Evolutionary conservation across 768 basidiomycete genomes (phyloP), one percentile per base, ranked within the genome.

Genomic region (Pulveroboletus sp.): DNA sequence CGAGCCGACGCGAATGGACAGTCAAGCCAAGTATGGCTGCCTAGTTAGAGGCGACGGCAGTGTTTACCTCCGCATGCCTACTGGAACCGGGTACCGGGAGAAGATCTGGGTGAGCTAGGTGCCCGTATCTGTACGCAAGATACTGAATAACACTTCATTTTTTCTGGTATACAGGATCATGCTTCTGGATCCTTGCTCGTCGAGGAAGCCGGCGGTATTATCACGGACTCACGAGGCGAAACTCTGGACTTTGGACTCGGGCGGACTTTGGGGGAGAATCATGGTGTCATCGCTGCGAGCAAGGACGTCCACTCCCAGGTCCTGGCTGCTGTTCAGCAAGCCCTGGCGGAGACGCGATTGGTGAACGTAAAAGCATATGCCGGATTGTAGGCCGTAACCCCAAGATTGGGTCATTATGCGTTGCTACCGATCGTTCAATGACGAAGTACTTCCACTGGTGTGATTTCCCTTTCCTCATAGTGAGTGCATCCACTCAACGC

Each of bases 21-120:
- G 87, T 64, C 94, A 97, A 67, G 93, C 93, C 2, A 99, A 98
- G 70, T 98, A 98, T 58, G 82, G 86, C 28, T 83, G 84, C 61
- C 79, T 98, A 13, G 82, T 84, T 5, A 73, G 94, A 37, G 93
- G 94, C 0, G 88, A 95, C 48, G 93, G 93, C 1, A 84, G 83
- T 1, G 79, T 81, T 32, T 95, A 93, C 64, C 71, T 92, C 38
- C 76, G 89, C 8, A 84, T 91, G 77, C 90, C 90, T 0, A 83
- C 83, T 1, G 82, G 82, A 6, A 72, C 79, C 1, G 87, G 84
- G 2, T 97, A 98, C 66, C 67, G 72, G 53, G 95, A 97, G 68
- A 97, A 97, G 72, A 94, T 98, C n/a, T 99, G 95, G 94, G 89
- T 87, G 53, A 42, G 77, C 60, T 5, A 2, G 8, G n/a, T 2